Percentiles rank a stretch among this genome's conserved stretches.
These are phyloP conservation scores for Phaeosphaeriaceae sp. DNA, from an alignment of 2,329 filamentous ascomycete species.

Conservation along the genomic window DNA sequence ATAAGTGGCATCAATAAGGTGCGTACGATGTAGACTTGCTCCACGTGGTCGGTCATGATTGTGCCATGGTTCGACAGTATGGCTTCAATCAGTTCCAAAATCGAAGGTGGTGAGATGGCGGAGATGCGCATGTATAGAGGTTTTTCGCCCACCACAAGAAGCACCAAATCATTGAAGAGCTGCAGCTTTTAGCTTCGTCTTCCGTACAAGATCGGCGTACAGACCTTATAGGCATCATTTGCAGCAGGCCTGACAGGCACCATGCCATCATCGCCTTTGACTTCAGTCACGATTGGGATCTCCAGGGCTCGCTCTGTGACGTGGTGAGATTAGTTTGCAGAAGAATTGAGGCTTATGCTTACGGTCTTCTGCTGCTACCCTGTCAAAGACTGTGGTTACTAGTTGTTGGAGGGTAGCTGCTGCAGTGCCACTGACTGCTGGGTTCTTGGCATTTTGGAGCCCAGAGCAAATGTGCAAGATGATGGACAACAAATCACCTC, in stretches of 20 bases:
- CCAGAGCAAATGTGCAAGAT: slow-evolving; percentile 91
- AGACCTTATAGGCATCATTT: slow-evolving; percentile 80
- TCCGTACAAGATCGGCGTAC: neutral
- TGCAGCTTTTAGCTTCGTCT: slow-evolving; percentile 39
- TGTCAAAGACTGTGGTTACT: slow-evolving; percentile 91
- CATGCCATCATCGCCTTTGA: slow-evolving; percentile 69
- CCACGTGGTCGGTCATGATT: slow-evolving; percentile 78
- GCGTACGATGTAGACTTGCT: slow-evolving; percentile 81
- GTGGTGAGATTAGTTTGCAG: slow-evolving; percentile 16
- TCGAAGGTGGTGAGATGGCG: slow-evolving; percentile 79
- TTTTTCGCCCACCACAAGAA: slow-evolving; percentile 83
- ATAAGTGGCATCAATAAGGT: slow-evolving; percentile 82
- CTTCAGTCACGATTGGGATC: slow-evolving; percentile 68
- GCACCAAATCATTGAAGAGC: slow-evolving; percentile 88
- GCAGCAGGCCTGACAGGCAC: slow-evolving; percentile 76
- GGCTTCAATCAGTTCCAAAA: slow-evolving; percentile 90
- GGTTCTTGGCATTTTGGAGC: slow-evolving; percentile 88
- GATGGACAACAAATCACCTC: slow-evolving; percentile 80
- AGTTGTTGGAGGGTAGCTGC: slow-evolving; percentile 96
- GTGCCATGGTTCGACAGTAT: slow-evolving; percentile 84
- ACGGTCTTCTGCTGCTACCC: slow-evolving; percentile 84
- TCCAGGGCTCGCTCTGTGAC: slow-evolving; percentile 52
- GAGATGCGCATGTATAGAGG: slow-evolving; percentile 83
- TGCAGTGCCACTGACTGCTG: slow-evolving; percentile 92
- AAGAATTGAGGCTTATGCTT: slow-evolving; percentile 17